A percentile compares a stretch with the other conserved stretches of the same genome.
Conservation (phyloP, 495 filamentous ascomycete species). For the Penicillium diatomitis region DNA sequence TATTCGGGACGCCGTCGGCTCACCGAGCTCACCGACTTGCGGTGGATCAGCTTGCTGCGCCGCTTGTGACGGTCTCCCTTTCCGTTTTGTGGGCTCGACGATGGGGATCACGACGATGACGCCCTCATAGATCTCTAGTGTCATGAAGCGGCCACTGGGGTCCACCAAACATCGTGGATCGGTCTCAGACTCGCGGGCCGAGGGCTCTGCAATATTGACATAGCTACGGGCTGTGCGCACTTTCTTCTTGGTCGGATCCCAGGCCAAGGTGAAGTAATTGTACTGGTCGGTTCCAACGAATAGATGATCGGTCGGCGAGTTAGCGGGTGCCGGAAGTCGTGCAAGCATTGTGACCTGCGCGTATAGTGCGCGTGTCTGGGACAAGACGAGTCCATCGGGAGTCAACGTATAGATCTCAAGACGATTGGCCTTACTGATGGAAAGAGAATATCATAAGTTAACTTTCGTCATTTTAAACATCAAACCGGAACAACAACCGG, state of each 20-base stretch:
- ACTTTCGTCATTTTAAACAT: not conserved
- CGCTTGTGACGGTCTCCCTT: conserved; percentile 16
- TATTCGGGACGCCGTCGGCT: conserved; percentile 64
- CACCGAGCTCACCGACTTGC: conserved; percentile 51
- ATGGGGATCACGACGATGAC: conserved; percentile 70
- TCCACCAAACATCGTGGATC: conserved; percentile 73
- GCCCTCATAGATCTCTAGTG: conserved; percentile 81
- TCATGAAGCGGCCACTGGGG: conserved; percentile 72
- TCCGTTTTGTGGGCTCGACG: conserved; percentile 50
- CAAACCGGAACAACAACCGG: too few relatives aligned
- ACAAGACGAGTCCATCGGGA: conserved; percentile 50
- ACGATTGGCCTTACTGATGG: conserved; percentile 73
- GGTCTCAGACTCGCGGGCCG: conserved; percentile 67
- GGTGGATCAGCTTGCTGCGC: conserved; percentile 23
- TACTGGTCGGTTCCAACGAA: conserved; percentile 87
- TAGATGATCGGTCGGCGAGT: conserved; percentile 71
- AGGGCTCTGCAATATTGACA: conserved; percentile 67
- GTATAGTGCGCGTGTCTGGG: conserved; percentile 59
- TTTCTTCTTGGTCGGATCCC: conserved; percentile 56
- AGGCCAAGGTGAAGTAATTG: conserved; percentile 80
- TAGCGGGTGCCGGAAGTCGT: conserved; percentile 60
- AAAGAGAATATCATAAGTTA: not conserved
- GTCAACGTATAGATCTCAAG: conserved; percentile 71
- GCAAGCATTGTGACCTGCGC: conserved; percentile 81
- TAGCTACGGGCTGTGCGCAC: conserved; percentile 62